Base-by-base conservation (phyloP, 768 basidiomycete species). In the Baorangia bicolor region DNA sequence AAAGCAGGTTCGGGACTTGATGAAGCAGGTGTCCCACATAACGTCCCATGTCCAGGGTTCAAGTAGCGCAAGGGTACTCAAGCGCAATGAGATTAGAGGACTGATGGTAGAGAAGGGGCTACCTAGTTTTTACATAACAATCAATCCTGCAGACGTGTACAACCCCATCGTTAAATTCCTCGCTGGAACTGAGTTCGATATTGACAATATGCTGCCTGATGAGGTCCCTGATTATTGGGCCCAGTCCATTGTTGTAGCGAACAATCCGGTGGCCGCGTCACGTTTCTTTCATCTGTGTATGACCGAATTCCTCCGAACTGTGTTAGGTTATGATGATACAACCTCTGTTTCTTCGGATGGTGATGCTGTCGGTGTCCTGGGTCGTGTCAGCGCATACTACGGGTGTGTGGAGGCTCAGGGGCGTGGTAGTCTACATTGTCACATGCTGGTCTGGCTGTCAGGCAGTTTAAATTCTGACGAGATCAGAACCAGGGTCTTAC, bases 401-500 rank as follows among this genome's bases (percentile, higher is more conserved):
- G 25, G 42, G 2, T 23, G 23, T 42, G 41, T 42, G 0, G 23
- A 44, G 18, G 28, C 28, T 6, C 28, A 44, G 5, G 43, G 43
- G 2, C 16, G 28, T 2, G 43, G 43, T 5, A 30, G 27, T 44
- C 10, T 28, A 3, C 43, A 44, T 2, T 44, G 43, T 25, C 40
- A 41, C 14, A 41, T 41, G 43, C 3, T 44, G 4, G 5, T 44
- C 4, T 30, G 43, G 30, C 4, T 45, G 3, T 1, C 11, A 1
- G 44, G n/a, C 3, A 31, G 28, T 20, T 5, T 44, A 3, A 14
- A 44, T 44, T 13, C 18, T 0, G n/a, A 44, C 5, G n/a, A 44
- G n/a, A 44, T 44, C n/a, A 27, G 5, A 6, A 0, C 12, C 0
- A 20, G 18, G 0, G n/a, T 44, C 1, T 0, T 44, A 10, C 0